Conservation (phyloP, 331 rosid species). For the Prunus yedoensis region DNA sequence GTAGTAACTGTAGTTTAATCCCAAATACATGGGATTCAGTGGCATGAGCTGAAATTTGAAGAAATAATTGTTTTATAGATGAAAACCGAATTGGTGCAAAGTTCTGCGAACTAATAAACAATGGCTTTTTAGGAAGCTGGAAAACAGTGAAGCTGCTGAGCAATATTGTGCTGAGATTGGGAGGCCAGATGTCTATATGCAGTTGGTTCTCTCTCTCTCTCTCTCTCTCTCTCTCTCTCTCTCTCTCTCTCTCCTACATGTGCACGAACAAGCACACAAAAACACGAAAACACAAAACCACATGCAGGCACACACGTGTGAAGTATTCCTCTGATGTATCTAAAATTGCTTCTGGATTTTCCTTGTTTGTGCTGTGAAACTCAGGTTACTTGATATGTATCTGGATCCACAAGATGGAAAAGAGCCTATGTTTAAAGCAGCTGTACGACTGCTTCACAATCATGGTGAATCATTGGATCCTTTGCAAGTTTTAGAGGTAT, state of each 20-base stretch:
- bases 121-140: slow-evolving; percentile 69
- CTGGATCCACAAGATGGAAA: slow-evolving; percentile 97
- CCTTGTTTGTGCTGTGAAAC: slow-evolving; percentile 13
- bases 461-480: slow-evolving; percentile 98
- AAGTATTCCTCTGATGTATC: neutral
- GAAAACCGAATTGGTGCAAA: neutral
- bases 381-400: slow-evolving; percentile 98
- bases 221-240: no score
- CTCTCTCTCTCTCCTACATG: slow-evolving; percentile 18
- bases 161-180: slow-evolving; percentile 99
- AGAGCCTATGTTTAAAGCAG: slow-evolving; percentile 99
- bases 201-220: slow-evolving; percentile 57
- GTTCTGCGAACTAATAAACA: slow-evolving; percentile 21
- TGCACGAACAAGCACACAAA: neutral
- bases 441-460: slow-evolving; percentile 97
- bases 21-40: neutral
- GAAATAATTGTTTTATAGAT: neutral
- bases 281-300: no score
- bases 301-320: neutral
- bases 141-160: slow-evolving; percentile 99
- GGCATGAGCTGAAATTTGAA: neutral
- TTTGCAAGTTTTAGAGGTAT: slow-evolving; percentile 92
- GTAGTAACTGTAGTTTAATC: neutral
- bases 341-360: slow-evolving; percentile 2
- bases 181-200: slow-evolving; percentile 95